phyloP scores from a whole-genome alignment of 1,284 basidiomycete genomes.

The Flammula alnicola region DNA sequence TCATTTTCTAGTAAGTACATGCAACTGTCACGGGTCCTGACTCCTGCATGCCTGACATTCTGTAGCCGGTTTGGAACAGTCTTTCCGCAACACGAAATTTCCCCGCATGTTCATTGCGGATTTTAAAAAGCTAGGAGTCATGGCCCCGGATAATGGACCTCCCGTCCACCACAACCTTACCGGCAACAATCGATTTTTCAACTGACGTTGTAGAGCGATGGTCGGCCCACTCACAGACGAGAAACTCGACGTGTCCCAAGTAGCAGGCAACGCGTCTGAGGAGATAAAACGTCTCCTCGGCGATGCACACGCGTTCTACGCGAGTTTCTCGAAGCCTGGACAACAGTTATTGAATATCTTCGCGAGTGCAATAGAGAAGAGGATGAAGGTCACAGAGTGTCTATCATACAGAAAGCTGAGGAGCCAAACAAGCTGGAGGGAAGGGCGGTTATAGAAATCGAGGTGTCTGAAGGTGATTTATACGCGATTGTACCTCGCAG shows the following conservation, averaged over 20 bases:
- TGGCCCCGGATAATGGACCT: too few species aligned
- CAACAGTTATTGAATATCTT: conserved; percentile 26
- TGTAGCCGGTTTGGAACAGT: too few species aligned
- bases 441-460: conserved; percentile 50
- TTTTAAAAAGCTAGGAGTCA: too few species aligned
- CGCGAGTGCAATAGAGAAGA: conserved; percentile 34
- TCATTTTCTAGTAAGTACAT: too few species aligned
- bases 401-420: conserved; percentile 43
- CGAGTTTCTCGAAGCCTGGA: conserved; percentile 10
- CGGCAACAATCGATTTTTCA: too few species aligned
- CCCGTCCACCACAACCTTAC: too few species aligned
- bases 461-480: conserved; percentile 50
- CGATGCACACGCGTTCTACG: conserved; percentile 28
- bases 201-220: background rate
- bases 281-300: conserved; percentile 40
- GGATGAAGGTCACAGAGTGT: conserved; percentile 47
- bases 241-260: conserved; percentile 25
- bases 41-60: too few species aligned
- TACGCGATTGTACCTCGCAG: background rate
- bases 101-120: too few species aligned
- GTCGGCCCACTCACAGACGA: background rate
- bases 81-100: too few species aligned
- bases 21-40: too few species aligned
- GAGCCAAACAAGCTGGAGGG: conserved; percentile 49
- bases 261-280: conserved; percentile 48